Evolutionary conservation across 2,329 filamentous ascomycete species (phyloP).

Genomic region (Exophiala sp.): DNA sequence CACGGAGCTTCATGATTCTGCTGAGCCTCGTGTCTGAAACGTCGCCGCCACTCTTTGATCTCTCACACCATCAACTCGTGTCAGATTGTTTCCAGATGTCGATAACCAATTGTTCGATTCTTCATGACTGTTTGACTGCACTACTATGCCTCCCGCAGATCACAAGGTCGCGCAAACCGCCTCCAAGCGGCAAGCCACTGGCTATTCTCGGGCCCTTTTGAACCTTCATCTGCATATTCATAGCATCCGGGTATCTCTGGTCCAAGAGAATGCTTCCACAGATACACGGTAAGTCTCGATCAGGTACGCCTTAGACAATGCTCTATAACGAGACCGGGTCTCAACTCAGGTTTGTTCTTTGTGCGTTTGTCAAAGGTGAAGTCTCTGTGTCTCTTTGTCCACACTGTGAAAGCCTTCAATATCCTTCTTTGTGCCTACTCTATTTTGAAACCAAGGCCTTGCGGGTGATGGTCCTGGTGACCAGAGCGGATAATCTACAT

Average conservation of each 20-base stretch:
- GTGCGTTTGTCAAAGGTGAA: conserved; percentile 12
- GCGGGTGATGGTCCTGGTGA: conserved; percentile 6
- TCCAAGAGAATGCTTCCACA: conserved; percentile 1
- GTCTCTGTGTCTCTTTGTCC: conserved; percentile 17
- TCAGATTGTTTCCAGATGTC: conserved; percentile 7
- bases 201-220: conserved; percentile 21
- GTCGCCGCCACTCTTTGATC: conserved; percentile 15
- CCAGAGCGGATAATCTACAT: not conserved
- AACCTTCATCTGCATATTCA: conserved; percentile 8
- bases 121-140: conserved; percentile 6
- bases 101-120: conserved; percentile 19
- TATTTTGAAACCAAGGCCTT: conserved; percentile 12
- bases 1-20: conserved; percentile 5
- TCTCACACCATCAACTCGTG: conserved; percentile 2
- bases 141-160: conserved; percentile 8
- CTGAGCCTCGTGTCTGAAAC: conserved; percentile 22
- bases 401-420: conserved; percentile 14
- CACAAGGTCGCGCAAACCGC: conserved; percentile 14
- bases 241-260: conserved; percentile 10
- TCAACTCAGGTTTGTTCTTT: conserved; percentile 9
- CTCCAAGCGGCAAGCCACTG: conserved; percentile 22
- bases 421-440: conserved; percentile 11
- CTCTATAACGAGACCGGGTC: conserved; percentile 12
- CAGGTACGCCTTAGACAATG: not conserved
- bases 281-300: not conserved